Conservation (phyloP, 768 basidiomycete genomes). For the Leccinum ochraceum region DNA sequence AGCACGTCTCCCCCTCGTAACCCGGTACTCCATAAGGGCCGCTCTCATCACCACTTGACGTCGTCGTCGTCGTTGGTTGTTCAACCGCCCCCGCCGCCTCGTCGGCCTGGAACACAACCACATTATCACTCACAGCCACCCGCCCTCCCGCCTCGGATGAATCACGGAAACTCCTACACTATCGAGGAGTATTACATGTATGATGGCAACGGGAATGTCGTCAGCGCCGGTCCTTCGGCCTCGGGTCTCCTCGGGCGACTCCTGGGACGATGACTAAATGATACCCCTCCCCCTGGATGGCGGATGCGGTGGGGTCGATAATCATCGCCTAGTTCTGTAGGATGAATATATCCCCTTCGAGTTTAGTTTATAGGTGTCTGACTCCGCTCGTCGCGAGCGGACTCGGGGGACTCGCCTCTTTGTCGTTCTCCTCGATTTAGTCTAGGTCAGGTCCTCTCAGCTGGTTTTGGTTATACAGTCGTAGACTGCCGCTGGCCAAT, state of each 20-base stretch:
- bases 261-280: slow-evolving; percentile 20
- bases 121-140: neutral
- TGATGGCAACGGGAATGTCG: neutral
- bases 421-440: neutral
- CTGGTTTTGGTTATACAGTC: neutral
- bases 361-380: too few relatives aligned
- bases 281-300: neutral
- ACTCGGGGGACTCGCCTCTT: too few relatives aligned
- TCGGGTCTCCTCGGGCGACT: slow-evolving; percentile 26
- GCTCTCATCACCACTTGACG: slow-evolving; percentile 13
- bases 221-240: neutral
- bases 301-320: neutral
- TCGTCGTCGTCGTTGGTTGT: slow-evolving; percentile 27
- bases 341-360: neutral
- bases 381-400: neutral
- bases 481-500: neutral
- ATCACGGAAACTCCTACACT: slow-evolving; percentile 14
- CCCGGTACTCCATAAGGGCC: slow-evolving; percentile 18
- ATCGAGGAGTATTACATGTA: slow-evolving; percentile 2
- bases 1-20: slow-evolving; percentile 16
- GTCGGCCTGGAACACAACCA: neutral
- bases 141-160: slow-evolving; percentile 16
- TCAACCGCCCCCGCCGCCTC: slow-evolving; percentile 28
- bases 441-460: neutral
- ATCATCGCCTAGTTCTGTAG: neutral